Percentiles rank a stretch among this genome's conserved stretches.
Conservation (phyloP, 1,284 basidiomycete genomes). For the Apiotrichum montevideense region DNA sequence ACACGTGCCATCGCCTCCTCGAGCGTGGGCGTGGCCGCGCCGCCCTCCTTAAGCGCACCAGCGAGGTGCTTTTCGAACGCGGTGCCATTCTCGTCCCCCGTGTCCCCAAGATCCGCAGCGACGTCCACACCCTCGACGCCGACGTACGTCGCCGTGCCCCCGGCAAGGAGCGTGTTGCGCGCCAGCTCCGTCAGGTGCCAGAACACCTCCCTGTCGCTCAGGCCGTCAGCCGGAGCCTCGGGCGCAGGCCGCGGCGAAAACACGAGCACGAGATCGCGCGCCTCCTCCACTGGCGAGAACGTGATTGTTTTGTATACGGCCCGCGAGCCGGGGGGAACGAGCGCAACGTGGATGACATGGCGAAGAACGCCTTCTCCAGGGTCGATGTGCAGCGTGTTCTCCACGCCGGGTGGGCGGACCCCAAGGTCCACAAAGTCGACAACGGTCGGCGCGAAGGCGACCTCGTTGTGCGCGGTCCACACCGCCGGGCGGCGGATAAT, state of each 20-base stretch:
- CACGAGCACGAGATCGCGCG: not conserved
- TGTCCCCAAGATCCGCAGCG: not conserved
- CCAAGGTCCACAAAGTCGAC: conserved; percentile 1
- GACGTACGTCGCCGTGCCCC: not conserved
- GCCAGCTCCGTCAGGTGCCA: not conserved
- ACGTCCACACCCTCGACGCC: not conserved
- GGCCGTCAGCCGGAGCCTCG: too few species aligned
- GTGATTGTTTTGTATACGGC: not conserved
- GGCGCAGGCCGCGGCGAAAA: not conserved
- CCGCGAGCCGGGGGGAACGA: not conserved
- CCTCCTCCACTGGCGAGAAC: not conserved
- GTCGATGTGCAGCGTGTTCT: not conserved
- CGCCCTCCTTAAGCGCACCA: not conserved
- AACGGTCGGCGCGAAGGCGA: not conserved
- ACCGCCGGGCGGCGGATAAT: not conserved
- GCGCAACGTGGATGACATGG: not conserved
- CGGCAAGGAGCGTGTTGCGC: not conserved
- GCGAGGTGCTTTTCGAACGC: not conserved
- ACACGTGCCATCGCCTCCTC: not conserved
- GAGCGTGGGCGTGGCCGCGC: not conserved
- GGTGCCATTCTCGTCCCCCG: not conserved
- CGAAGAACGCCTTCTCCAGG: not conserved
- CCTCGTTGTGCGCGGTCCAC: not conserved
- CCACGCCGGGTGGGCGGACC: not conserved
- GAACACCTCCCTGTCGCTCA: not conserved